Evolutionary conservation across 1,139 yeast genomes (phyloP).

Genomic region (Blastobotrys serpentis): DNA sequence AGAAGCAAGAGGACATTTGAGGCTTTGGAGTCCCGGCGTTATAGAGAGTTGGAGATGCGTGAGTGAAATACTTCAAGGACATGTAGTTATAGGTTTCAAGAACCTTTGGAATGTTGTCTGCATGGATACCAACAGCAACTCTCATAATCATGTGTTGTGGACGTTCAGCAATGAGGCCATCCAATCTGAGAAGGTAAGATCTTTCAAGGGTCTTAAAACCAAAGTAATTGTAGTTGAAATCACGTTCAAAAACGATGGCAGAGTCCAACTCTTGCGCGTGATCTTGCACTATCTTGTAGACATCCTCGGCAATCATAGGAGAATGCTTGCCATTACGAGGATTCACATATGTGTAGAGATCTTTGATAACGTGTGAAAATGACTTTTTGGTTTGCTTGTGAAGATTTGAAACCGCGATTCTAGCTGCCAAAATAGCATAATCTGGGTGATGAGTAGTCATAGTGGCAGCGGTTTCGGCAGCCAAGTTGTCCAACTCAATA

Average conservation of each 20-base stretch:
- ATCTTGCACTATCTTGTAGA: constrained; percentile 59
- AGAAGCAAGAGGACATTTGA: constrained; percentile 86
- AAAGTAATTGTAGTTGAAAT: constrained; percentile 76
- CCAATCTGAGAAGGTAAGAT: constrained; percentile 68
- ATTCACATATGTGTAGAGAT: constrained; percentile 71
- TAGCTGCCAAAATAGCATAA: constrained; percentile 90
- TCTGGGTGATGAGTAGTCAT: constrained; percentile 98
- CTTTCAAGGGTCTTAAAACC: constrained; percentile 88
- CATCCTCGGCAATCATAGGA: constrained; percentile 79
- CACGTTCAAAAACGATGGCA: constrained; percentile 81
- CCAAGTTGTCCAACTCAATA: constrained; percentile 83
- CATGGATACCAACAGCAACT: constrained; percentile 86
- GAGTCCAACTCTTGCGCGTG: constrained; percentile 73
- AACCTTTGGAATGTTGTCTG: constrained; percentile 65
- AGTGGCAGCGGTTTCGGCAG: constrained; percentile 96
- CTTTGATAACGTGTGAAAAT: constrained; percentile 74
- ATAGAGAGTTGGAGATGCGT: constrained; percentile 86
- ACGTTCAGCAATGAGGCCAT: constrained; percentile 79
- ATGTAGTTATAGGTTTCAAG: constrained; percentile 79
- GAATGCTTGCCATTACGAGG: constrained; percentile 73
- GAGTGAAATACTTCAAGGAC: constrained; percentile 83
- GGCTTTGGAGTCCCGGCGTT: constrained; percentile 88
- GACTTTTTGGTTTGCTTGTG: constrained; percentile 92
- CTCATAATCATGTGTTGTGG: constrained; percentile 91
- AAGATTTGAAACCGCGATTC: constrained; percentile 87